Percentiles rank a stretch among this genome's conserved stretches.
Conservation (phyloP, 352 stramenopile genomes). For the Globisporangium sylvaticum region DNA sequence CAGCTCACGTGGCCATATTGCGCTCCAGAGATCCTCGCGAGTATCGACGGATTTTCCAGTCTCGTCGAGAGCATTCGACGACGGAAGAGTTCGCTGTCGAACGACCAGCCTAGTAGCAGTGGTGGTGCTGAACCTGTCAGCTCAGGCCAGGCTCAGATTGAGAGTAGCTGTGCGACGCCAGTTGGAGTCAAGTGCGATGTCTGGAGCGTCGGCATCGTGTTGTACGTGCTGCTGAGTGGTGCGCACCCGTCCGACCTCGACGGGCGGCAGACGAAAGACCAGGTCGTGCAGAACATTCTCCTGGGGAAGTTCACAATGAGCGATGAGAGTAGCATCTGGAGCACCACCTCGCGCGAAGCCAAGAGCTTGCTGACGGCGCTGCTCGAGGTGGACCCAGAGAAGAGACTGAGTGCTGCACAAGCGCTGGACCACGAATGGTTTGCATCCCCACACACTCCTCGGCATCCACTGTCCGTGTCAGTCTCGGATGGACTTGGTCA, state of each 20-base stretch:
- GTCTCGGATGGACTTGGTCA: constrained; percentile 41
- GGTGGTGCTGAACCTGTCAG: constrained; percentile 5
- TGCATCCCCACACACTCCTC: constrained; percentile 34
- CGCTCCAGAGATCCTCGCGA: constrained; percentile 57
- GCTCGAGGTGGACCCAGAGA: constrained; percentile 25
- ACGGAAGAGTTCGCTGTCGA: constrained; percentile 2
- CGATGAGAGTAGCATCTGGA: constrained; percentile 31
- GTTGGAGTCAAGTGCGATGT: constrained; percentile 57
- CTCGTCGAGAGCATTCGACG: constrained; percentile 16
- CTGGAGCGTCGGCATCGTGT: constrained; percentile 86
- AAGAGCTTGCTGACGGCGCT: constrained; percentile 42
- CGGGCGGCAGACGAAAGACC: constrained; percentile 60
- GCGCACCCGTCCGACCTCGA: constrained; percentile 75
- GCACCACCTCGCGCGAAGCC: constrained; percentile 42
- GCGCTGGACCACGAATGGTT: constrained; percentile 55
- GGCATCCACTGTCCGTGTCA: constrained; percentile 42
- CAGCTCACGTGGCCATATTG: constrained; percentile 66
- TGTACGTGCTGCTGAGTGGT: constrained; percentile 85
- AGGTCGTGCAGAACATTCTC: constrained; percentile 64
- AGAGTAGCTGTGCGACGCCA: background rate
- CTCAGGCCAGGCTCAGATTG: background rate
- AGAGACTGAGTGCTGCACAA: constrained; percentile 29
- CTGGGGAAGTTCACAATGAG: constrained; percentile 39
- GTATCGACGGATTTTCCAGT: constrained; percentile 8
- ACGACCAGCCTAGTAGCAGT: constrained; percentile 27